Base-by-base conservation (phyloP, 192 early-diverging fungal species). In the Entomortierella chlamydospora region DNA sequence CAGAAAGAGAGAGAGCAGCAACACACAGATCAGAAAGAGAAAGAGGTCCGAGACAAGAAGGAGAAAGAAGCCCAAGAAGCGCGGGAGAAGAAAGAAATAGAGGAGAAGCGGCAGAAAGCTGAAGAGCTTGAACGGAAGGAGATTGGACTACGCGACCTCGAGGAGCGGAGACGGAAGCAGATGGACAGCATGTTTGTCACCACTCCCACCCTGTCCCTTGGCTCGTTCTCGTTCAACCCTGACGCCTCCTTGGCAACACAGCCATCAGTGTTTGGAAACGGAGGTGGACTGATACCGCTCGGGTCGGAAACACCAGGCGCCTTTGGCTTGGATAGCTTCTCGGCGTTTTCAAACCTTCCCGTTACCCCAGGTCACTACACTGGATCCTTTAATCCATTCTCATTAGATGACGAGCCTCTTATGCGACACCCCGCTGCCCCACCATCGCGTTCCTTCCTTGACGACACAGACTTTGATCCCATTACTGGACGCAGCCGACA, bases 361-460 rank as follows among this genome's bases (percentile, higher is more conserved):
- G 34, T 70, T 11, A 80, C 73, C 18, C 77, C 79, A 10, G 63
- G 62, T 17, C 76, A 79, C 15, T 85, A 85, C 50, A 81, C 79
- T 42, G 84, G 84, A 4, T 73, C 82, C 30, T 85, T 85, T 53
- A 85, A 85, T 55, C 84, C 84, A 12, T 85, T 85, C 58, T 73
- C 79, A 20, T 43, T 76, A 64, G 79, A 84, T 15, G 83, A 84
- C 26, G 83, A 84, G n/a, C 79, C 79, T 22, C 76, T 70, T 17
- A 61, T 70, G 76, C 34, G 76, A 53, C 79, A 70, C 30, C 42
- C 76, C 11, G 49, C 23, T 20, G 45, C 54, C 22, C 78, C 62
- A 22, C 34, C 67, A 8, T 25, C 62, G 0, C 61, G 68, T 1
- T 66, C 68, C 0, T 79, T 70, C 28, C 41, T 79, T 39, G 76